Evolutionary conservation across 2,329 filamentous ascomycete species (phyloP), one percentile per base, ranked within the genome.

Genomic region (Neobulgaria alba): DNA sequence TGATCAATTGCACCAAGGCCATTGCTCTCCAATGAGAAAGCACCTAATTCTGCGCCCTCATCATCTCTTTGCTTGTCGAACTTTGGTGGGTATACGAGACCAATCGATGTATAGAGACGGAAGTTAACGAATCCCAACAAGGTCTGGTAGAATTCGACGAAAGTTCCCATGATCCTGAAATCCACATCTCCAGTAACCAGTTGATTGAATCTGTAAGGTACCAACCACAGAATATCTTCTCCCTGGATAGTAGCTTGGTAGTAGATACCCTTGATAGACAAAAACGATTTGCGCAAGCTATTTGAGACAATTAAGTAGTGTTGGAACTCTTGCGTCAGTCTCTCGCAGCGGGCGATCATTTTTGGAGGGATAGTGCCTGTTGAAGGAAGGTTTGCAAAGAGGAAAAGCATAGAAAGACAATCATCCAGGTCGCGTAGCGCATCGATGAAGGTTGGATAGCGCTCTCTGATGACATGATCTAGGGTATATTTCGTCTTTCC

Each of bases 221-320:
- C 90, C 29, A 98, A 73, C 92, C 92, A 98, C 51, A 96, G 72
- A 36, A 98, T 84, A 58, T 96, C 90, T 67, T 98, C 89, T 36
- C 92, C 92, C 63, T 95, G 87, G 47, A 98, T 93, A 38, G 82
- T 95, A 17, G 90, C 92, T 67, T 96, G 90, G 67, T 96, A 98
- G 70, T 98, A 98, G 58, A 98, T 96, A 47, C 92, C 92, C 73
- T 98, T 98, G 67, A 98, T 96, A 2, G 88, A 95, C 51, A 98
- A 68, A 69, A 98, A 98, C 0, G 89, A 95, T 69, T 95, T 96
- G 59, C 86, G 84, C 54, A 98, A 69, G 56, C 85, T 88, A 66
- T 94, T 79, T 31, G 90, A 93, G 34, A 82, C 77, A 60, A 98
- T 98, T 48, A 98, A 74, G 65, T 95, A 98, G 70, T 96, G 92